Percentiles rank a stretch among this genome's conserved stretches.
These are phyloP conservation scores for Tremella fuciformis DNA, from an alignment of 768 basidiomycete species.

Conservation along the genomic window DNA sequence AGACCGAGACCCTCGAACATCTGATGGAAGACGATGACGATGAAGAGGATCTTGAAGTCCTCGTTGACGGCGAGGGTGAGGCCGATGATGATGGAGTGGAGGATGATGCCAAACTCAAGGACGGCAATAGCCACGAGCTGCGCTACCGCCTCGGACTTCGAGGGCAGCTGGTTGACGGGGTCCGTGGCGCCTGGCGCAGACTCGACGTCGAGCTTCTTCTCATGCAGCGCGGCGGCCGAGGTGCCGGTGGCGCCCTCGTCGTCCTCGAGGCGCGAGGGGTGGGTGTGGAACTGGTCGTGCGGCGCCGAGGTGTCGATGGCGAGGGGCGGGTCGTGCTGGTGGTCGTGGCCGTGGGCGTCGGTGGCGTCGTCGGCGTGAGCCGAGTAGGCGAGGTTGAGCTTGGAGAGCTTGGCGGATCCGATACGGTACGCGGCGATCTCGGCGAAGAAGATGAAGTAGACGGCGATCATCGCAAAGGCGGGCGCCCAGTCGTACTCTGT, in stretches of 20 bases:
- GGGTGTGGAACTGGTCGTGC: conserved; percentile 22
- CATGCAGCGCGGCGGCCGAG: conserved; percentile 1
- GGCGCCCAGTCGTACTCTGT: conserved; percentile 73
- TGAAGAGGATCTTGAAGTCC: conserved; percentile 77
- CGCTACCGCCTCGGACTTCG: conserved; percentile 53
- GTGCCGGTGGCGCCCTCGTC: conserved; percentile 4
- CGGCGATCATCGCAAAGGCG: conserved; percentile 73
- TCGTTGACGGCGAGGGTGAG: conserved; percentile 86
- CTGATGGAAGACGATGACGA: conserved; percentile 90
- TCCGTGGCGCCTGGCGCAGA: conserved; percentile 9
- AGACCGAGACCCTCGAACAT: conserved; percentile 92
- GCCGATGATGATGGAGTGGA: conserved; percentile 84
- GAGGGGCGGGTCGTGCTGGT: conserved; percentile 53
- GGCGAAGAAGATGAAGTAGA: conserved; percentile 77
- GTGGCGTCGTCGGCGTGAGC: conserved; percentile 37
- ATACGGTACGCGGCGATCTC: conserved; percentile 84
- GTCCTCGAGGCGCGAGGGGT: conserved; percentile 34
- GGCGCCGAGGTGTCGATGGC: conserved; percentile 30
- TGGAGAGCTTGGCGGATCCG: conserved; percentile 69
- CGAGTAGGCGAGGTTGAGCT: conserved; percentile 59
- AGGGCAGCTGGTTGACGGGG: conserved; percentile 25
- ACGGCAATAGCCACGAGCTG: conserved; percentile 85
- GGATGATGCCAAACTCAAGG: conserved; percentile 85
- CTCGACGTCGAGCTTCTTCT: conserved; percentile 19
- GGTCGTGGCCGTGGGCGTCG: conserved; percentile 38